Conservation (phyloP, 2,329 filamentous ascomycete species). For the Xylariaceae sp. region DNA sequence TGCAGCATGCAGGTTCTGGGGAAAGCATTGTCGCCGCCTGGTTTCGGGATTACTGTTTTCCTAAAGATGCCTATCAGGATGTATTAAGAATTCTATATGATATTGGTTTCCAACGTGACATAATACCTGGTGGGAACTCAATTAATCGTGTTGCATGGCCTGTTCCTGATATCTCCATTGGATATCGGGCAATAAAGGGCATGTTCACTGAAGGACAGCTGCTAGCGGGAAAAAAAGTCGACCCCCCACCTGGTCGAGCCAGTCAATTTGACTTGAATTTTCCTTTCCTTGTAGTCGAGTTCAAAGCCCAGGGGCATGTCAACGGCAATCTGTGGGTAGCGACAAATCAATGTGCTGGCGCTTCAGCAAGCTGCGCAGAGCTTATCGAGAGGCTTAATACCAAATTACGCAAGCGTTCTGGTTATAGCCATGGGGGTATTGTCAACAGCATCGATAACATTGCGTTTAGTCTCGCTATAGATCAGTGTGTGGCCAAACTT, state of each 20-base stretch:
- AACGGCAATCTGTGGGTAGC: conserved; percentile 31
- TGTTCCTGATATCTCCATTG: neutral
- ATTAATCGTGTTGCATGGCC: neutral
- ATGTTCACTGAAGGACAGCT: neutral
- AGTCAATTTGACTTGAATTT: conserved; percentile 11
- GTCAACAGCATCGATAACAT: conserved; percentile 27
- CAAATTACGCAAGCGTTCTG: conserved; percentile 14
- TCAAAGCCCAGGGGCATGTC: conserved; percentile 26
- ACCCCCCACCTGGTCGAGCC: neutral
- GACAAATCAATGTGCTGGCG: conserved; percentile 35
- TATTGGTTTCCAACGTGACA: too few relatives aligned
- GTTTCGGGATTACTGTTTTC: too few relatives aligned
- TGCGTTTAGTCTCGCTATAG: conserved; percentile 34
- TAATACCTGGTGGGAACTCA: neutral
- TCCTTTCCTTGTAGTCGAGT: conserved; percentile 31
- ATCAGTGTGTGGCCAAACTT: conserved; percentile 30
- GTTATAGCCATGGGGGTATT: conserved; percentile 17
- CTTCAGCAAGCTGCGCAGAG: conserved; percentile 30
- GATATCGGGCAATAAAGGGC: neutral
- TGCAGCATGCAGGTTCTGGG: too few relatives aligned
- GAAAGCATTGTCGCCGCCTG: too few relatives aligned
- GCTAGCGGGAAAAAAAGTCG: neutral
- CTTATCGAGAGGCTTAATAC: conserved; percentile 17
- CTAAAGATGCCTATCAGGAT: too few relatives aligned
- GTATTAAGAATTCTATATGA: too few relatives aligned